Evolutionary conservation across 1,139 yeast species (phyloP), one percentile per base, ranked within the genome.

Genomic region (Suhomyces wounanorum): DNA sequence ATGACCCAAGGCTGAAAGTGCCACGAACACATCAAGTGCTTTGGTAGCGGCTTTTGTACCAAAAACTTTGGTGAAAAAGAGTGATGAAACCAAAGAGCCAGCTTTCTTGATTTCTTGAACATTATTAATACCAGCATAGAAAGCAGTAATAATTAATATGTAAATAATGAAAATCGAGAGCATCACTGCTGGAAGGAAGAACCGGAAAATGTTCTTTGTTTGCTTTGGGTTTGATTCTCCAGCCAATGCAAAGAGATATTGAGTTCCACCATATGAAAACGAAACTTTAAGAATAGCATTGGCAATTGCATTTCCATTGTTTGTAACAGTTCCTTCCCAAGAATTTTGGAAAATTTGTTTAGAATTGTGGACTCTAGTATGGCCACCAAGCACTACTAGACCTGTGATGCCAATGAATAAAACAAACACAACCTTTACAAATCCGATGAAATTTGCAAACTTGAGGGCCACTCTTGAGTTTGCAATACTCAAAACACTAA

Each of bases 1-100:
- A 55, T 76, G 79, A 10, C 79, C 79, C 48, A 73, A 66, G 6
- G 79, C 76, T 18, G 77, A 70, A 21, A 76, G 59, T 2, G 78
- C 77, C 53, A 76, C 76, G 52, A 75, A 62, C 1, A 64, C 71
- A 52, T 67, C 68, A 39, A 72, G 60, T 2, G 73, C 74, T 37
- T 63, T 68, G 8, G 60, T 59, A 2, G 77, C 73, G 17, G 66
- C 58, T 31, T 62, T 59, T n/a, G 64, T 60, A 1, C 68, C 67
- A 55, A 75, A 75, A 1, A 50, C 52, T 6, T 37, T 44, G 6
- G 56, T 53, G 53, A 75, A 75, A 54, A 66, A 71, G 3, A 63
- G 54, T 3, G 75, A 64, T 3, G 78, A 43, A 8, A 50, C 48
- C 48, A 50, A 50, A 6, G 52, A 41, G 3, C 52, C 48, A 1